Evolutionary conservation across 2,329 filamentous ascomycete species (phyloP), one percentile per base, ranked within the genome.

Genomic region (Akanthomyces lecanii): DNA sequence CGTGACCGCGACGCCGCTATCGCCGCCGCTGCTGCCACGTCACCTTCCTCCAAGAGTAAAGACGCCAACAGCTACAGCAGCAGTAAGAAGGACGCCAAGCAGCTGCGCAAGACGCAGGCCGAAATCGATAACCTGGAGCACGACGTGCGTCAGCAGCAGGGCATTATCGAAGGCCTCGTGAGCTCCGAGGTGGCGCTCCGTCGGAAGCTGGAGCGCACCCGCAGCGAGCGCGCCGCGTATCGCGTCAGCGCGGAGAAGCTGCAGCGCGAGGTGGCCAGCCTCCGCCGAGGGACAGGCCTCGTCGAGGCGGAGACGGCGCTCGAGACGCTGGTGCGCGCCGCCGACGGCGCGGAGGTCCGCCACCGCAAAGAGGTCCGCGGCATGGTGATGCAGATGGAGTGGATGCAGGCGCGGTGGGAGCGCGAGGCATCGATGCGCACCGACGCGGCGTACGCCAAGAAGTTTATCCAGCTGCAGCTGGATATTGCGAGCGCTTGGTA

Each of bases 401-500:
- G 91, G 87, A 86, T 98, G 74, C 87, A 92, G 70, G 91, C 91
- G 2, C 86, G 89, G 59, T 90, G 90, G 78, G 83, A 86, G 72
- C 85, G 95, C 38, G 94, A 97, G 76, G 86, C 91, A 68, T 85
- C 84, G 57, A 88, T 98, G 76, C 85, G 95, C 48, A 83, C 84
- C 66, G 91, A 93, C 70, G 85, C 94, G 38, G 90, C 90, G 10
- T 96, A 89, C 77, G 91, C 91, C 66, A 99, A 99, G 82, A 86
- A 84, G 68, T 93, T 91, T 74, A 85, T 97, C 77, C 77, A 88
- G 70, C 81, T 91, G 74, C 87, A 92, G 75, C 85, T 96, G 61
- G 87, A 92, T 69, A 86, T 96, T 70, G 92, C 92, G 70, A 89
- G 92, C 71, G 89, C 91, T 78, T 98, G 93, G 94, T 97, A 88